These are phyloP conservation scores for Oenanthe sinensis DNA, from an alignment of 129 eudicot genomes.

Conservation along the genomic window DNA sequence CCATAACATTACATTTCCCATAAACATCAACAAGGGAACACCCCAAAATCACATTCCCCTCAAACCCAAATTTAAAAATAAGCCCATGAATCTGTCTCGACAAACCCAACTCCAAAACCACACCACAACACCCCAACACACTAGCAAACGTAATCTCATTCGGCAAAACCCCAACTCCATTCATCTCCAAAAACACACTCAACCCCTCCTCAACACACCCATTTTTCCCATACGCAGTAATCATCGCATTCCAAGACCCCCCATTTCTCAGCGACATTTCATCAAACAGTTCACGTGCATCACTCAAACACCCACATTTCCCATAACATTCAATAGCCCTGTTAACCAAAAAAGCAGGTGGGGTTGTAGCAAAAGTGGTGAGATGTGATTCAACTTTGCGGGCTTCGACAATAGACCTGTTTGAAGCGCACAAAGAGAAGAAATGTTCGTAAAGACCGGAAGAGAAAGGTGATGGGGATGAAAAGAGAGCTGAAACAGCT, in stretches of 20 bases:
- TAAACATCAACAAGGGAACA: conserved; percentile 70
- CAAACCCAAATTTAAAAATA: conserved; percentile 44
- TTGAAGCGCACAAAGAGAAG: conserved; percentile 44
- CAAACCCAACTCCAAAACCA: conserved; percentile 32
- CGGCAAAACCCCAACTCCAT: conserved; percentile 34
- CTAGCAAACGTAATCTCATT: conserved; percentile 67
- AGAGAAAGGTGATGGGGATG: conserved; percentile 48
- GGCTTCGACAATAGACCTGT: conserved; percentile 54
- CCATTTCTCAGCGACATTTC: conserved; percentile 86
- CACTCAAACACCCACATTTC: conserved; percentile 53
- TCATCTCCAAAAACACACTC: conserved; percentile 40
- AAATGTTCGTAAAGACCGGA: conserved; percentile 53
- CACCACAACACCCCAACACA: conserved; percentile 55
- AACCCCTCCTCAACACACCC: conserved; percentile 41
- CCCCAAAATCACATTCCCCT: conserved; percentile 59
- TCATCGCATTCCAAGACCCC: conserved; percentile 78
- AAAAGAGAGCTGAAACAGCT: conserved; percentile 60
- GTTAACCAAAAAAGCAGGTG: conserved; percentile 58
- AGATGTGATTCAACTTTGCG: conserved; percentile 80
- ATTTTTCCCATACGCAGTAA: conserved; percentile 38
- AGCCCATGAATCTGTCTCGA: conserved; percentile 49
- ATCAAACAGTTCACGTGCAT: conserved; percentile 78
- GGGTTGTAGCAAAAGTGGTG: conserved; percentile 38
- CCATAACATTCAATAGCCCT: conserved; percentile 71
- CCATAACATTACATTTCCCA: conserved; percentile 52